Evolutionary conservation across 306 rosid genomes (phyloP), one percentile per base, ranked within the genome.

Genomic region (Lathyrus tuberosus): DNA sequence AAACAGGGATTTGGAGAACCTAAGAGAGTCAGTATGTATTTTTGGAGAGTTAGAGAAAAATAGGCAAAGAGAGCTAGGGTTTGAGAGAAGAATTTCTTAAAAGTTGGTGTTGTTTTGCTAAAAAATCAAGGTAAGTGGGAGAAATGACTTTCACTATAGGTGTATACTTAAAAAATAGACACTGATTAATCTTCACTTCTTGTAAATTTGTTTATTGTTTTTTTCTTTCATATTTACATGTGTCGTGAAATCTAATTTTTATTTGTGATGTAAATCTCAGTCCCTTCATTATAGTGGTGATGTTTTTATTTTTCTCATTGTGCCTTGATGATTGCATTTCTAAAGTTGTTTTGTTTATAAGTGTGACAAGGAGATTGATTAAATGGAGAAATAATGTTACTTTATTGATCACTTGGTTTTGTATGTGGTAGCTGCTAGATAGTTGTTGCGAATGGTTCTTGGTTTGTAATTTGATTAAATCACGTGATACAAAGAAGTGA

Each of bases 91-190:
- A n/a, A n/a, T n/a, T n/a, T n/a, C n/a, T n/a, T n/a, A n/a, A n/a
- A n/a, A n/a, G n/a, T n/a, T n/a, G n/a, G n/a, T n/a, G n/a, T n/a
- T n/a, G n/a, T n/a, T n/a, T n/a, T n/a, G n/a, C n/a, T n/a, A n/a
- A n/a, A n/a, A n/a, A n/a, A n/a, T n/a, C n/a, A n/a, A n/a, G n/a
- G n/a, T n/a, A n/a, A n/a, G n/a, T n/a, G n/a, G n/a, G n/a, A n/a
- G n/a, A n/a, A n/a, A n/a, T n/a, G n/a, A n/a, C n/a, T n/a, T n/a
- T n/a, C n/a, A n/a, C n/a, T n/a, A n/a, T n/a, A n/a, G n/a, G n/a
- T n/a, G 38, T 33, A 33, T 33, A 78, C 76, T 47, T 76, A 26
- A 67, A 61, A 59, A 30, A 74, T 63, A 46, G 48, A 69, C 28
- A 18, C 47, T 33, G 33, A 73, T 72, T 72, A 54, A 46, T 77